Percentiles rank a stretch among this genome's conserved stretches.
These are phyloP conservation scores for Cladobotryum mycophilum DNA, from an alignment of 2,329 filamentous ascomycete species.

Conservation along the genomic window DNA sequence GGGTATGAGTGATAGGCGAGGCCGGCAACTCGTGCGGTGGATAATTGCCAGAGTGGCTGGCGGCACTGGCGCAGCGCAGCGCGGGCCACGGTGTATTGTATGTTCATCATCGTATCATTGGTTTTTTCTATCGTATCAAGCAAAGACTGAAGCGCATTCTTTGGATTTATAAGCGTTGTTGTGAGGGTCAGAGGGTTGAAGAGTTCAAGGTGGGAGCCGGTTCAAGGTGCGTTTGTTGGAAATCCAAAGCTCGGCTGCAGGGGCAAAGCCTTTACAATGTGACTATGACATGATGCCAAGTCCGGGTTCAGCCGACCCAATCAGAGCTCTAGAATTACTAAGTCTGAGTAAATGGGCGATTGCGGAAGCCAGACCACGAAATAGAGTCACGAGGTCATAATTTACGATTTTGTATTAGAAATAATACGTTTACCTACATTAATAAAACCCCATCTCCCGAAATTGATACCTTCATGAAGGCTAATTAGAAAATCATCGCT, in stretches of 20 bases:
- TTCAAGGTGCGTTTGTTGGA: conserved; percentile 6
- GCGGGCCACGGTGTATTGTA: conserved; percentile 34
- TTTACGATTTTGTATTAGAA: too few species aligned
- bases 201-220: conserved; percentile 3
- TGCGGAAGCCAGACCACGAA: too few species aligned
- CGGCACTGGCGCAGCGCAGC: conserved; percentile 35
- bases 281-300: conserved; percentile 14
- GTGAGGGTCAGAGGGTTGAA: background rate
- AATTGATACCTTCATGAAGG: too few species aligned
- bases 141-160: conserved; percentile 3
- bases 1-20: conserved; percentile 47
- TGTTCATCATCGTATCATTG: conserved; percentile 37
- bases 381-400: too few species aligned
- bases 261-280: background rate
- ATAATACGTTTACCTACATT: too few species aligned
- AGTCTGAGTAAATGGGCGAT: background rate
- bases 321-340: conserved; percentile 13
- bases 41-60: conserved; percentile 37
- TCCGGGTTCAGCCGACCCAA: conserved; percentile 18
- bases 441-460: too few species aligned
- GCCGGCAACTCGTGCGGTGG: conserved; percentile 25
- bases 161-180: background rate
- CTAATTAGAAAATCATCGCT: too few species aligned
- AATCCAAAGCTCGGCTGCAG: conserved; percentile 9
- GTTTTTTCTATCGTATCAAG: background rate